Percentiles rank a stretch among this genome's conserved stretches.
Evolutionary conservation across 2,329 filamentous ascomycete genomes (phyloP).

Genomic region (Plenodomus lindquistii): DNA sequence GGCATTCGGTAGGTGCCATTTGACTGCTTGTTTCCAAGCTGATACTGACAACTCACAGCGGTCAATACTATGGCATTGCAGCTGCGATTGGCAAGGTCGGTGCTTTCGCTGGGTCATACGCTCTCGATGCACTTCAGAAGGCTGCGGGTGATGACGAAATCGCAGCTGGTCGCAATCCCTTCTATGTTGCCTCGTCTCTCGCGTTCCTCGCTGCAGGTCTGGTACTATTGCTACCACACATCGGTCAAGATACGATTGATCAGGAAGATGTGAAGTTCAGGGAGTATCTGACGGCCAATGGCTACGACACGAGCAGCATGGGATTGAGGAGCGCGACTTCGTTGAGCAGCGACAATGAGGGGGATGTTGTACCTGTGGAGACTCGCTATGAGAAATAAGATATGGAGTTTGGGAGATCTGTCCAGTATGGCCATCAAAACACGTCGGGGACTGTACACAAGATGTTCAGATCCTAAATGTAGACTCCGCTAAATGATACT

Average conservation of each 20-base stretch:
- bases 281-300: constrained; percentile 70
- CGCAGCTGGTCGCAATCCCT: constrained; percentile 77
- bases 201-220: constrained; percentile 72
- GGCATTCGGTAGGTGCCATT: constrained; percentile 61
- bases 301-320: constrained; percentile 71
- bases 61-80: constrained; percentile 72
- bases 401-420: not conserved
- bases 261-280: constrained; percentile 77
- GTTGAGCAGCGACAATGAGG: constrained; percentile 17
- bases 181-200: constrained; percentile 79
- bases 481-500: too few relatives aligned
- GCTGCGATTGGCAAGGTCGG: constrained; percentile 76
- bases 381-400: constrained; percentile 1
- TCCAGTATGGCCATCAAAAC: constrained; percentile 1
- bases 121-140: constrained; percentile 68
- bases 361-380: constrained; percentile 10
- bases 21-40: too few relatives aligned
- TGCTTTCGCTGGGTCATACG: constrained; percentile 83
- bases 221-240: constrained; percentile 71
- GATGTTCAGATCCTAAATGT: too few relatives aligned
- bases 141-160: constrained; percentile 39
- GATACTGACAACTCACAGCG: constrained; percentile 50
- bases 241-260: constrained; percentile 82
- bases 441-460: too few relatives aligned
- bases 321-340: constrained; percentile 40